Evolutionary conservation across 2,329 filamentous ascomycete genomes (phyloP).

Genomic region (Epichloe gansuensis): DNA sequence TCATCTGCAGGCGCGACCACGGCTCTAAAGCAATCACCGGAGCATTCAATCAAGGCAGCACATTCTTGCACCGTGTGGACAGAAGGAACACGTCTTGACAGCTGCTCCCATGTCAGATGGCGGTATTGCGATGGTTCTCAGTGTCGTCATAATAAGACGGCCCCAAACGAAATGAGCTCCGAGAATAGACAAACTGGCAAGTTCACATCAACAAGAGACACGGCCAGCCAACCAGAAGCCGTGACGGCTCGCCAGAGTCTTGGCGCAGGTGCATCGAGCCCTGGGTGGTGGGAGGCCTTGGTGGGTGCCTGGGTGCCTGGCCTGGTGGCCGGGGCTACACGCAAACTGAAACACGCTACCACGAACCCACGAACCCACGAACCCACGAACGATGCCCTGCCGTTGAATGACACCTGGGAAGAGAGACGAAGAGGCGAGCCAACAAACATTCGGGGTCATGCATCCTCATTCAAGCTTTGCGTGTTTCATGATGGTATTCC

Average conservation of each 20-base stretch:
- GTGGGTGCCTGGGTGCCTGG: neutral
- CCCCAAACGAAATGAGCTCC: neutral
- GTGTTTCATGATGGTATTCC: no score
- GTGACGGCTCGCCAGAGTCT: neutral
- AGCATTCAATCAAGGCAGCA: no score
- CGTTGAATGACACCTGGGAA: neutral
- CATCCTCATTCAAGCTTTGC: no score
- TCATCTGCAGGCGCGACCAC: no score
- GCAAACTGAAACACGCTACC: conserved; percentile 1
- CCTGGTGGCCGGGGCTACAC: neutral
- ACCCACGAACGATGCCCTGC: no score
- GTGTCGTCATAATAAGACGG: neutral
- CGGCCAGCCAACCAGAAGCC: neutral
- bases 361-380: no score
- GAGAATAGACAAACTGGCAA: no score
- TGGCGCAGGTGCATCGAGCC: neutral
- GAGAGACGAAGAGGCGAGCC: neutral
- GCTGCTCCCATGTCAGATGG: neutral
- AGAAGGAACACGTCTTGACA: no score
- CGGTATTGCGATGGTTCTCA: neutral
- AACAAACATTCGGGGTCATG: no score
- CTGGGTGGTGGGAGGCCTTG: neutral
- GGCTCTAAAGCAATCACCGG: no score
- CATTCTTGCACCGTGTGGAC: neutral
- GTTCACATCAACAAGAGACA: neutral